phyloP scores from a whole-genome alignment of 306 rosid genomes.

The Crotalaria pallida region DNA sequence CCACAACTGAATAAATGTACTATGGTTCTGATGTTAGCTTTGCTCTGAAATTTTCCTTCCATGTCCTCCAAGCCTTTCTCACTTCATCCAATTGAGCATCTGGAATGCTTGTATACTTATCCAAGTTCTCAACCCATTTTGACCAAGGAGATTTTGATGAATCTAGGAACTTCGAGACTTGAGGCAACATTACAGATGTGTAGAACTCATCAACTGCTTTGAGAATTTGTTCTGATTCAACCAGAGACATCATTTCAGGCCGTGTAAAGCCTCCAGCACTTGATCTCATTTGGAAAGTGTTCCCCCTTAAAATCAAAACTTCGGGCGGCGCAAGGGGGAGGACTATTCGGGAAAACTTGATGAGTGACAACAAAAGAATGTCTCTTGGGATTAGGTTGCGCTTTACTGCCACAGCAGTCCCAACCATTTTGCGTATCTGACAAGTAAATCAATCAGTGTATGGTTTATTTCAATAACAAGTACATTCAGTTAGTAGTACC shows the following conservation, averaged over 20 bases:
- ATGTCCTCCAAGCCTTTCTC: slow-evolving; percentile 64
- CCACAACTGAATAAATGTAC: slow-evolving; percentile 14
- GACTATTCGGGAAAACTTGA: slow-evolving; percentile 62
- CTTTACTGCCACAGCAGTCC: slow-evolving; percentile 81
- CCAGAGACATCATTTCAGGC: slow-evolving; percentile 72
- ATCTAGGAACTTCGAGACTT: slow-evolving; percentile 62
- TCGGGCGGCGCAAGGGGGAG: slow-evolving; percentile 85
- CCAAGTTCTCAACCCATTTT: slow-evolving; percentile 79
- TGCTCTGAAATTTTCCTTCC: slow-evolving; percentile 54
- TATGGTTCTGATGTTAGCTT: slow-evolving; percentile 19
- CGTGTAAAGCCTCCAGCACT: slow-evolving; percentile 47
- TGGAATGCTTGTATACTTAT: slow-evolving; percentile 60
- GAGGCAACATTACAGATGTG: slow-evolving; percentile 62
- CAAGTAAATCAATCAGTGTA: slow-evolving; percentile 15
- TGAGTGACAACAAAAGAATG: slow-evolving; percentile 51
- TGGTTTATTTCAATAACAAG: background rate
- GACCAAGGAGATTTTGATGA: slow-evolving; percentile 70
- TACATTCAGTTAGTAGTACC: background rate
- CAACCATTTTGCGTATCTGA: slow-evolving; percentile 93
- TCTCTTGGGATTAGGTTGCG: slow-evolving; percentile 76
- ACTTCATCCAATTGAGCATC: slow-evolving; percentile 56
- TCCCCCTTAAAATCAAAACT: slow-evolving; percentile 70
- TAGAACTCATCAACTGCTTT: slow-evolving; percentile 67
- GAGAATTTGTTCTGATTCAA: slow-evolving; percentile 63
- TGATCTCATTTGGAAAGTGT: slow-evolving; percentile 49